Evolutionary conservation across 352 stramenopile genomes (phyloP).

Genomic region (Achlya hypogyna): DNA sequence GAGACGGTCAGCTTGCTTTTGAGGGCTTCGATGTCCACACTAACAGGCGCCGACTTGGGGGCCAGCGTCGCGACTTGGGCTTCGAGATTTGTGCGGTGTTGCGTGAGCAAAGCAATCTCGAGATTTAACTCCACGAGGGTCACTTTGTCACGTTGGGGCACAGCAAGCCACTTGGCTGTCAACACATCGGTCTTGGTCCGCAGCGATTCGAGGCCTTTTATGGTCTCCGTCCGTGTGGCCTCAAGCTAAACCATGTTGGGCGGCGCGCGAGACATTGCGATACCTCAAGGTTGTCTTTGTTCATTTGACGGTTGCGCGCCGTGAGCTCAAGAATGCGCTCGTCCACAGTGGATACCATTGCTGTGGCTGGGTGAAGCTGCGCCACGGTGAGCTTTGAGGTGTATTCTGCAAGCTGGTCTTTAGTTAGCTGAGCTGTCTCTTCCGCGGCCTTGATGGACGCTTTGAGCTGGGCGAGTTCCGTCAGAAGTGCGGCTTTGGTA

Average conservation of each 20-base stretch:
- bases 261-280: background rate
- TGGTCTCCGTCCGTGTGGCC: background rate
- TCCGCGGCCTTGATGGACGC: background rate
- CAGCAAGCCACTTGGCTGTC: background rate
- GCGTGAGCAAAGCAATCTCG: conserved; percentile 2
- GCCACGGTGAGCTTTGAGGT: conserved; percentile 14
- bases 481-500: background rate
- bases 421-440: background rate
- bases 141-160: background rate
- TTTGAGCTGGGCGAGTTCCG: background rate
- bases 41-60: background rate
- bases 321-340: conserved; percentile 2
- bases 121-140: background rate
- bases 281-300: conserved; percentile 6
- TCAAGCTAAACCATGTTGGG: background rate
- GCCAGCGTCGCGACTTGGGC: background rate
- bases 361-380: background rate
- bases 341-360: background rate
- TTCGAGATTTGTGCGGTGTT: background rate
- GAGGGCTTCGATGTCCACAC: background rate
- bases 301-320: background rate
- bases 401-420: conserved; percentile 2
- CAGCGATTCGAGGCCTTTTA: background rate
- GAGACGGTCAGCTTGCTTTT: conserved; percentile 3
- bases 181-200: background rate